phyloP scores from a whole-genome alignment of 345 rosid species.

The Citrus hindsii region DNA sequence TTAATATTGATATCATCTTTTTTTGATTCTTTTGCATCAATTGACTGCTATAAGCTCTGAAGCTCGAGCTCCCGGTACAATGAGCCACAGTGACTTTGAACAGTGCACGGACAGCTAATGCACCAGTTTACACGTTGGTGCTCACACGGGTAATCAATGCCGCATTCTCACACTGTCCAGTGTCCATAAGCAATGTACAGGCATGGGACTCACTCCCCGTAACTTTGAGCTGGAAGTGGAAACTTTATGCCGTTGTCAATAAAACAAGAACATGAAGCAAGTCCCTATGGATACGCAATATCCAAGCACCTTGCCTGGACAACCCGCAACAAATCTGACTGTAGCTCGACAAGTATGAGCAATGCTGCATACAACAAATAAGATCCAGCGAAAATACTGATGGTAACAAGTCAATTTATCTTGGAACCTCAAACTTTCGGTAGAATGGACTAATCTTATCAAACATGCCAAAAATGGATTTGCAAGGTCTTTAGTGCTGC shows the following conservation, averaged over 20 bases:
- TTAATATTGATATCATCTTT: neutral
- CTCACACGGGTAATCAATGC: neutral
- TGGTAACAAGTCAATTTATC: neutral
- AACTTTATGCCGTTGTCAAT: neutral
- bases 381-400: neutral
- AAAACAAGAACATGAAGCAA: neutral
- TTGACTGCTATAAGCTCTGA: neutral
- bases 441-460: neutral
- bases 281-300: neutral
- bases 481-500: neutral
- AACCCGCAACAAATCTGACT: neutral
- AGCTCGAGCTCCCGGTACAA: neutral
- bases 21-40: neutral
- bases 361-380: neutral
- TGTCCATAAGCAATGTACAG: neutral
- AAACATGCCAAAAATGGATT: neutral
- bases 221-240: neutral
- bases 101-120: neutral
- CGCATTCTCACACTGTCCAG: too few species aligned
- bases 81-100: neutral
- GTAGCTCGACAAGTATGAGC: neutral
- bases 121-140: neutral
- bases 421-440: neutral
- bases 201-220: neutral
- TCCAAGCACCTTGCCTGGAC: neutral